Base-by-base conservation (phyloP, 352 stramenopile genomes). In the Phytopythium cucurbitacearum region DNA sequence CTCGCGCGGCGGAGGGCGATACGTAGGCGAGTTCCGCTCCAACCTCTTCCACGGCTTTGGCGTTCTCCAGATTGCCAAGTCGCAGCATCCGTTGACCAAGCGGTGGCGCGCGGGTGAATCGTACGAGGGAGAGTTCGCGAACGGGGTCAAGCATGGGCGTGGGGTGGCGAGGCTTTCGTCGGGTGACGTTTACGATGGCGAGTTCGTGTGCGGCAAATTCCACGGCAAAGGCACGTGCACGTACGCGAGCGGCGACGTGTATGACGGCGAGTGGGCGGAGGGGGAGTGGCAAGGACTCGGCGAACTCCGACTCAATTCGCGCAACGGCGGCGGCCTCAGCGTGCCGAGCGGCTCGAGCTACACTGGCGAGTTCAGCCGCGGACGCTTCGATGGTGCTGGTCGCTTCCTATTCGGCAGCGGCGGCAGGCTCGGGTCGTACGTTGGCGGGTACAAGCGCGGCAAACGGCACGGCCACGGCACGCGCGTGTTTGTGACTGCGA, bases 41-140 rank as follows among this genome's bases (percentile, higher is more conserved):
- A 72, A 82, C 38, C 58, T 86, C 34, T 91, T 78, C 47, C 62
- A 89, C 46, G 78, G 80, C 38, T 85, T 89, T 56, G 82, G 82
- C 1, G 32, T 88, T 9, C 52, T 90, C 32, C 68, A 62, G 33
- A 53, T 87, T 12, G 62, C 64, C 7, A 77, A 76, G 34, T 60
- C 48, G 5, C 76, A 89, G 38, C 78, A 91, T 32, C 72, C 78
- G 33, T 61, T 89, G 38, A 91, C 74, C 7, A 80, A 83, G 42
- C 64, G 76, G 16, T 91, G 80, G 80, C 42, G 71, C 9, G 55
- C 61, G 7, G 76, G 77, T 12, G 76, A 88, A 50, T 64, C 64
- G 37, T 92, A 88, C 58, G 80, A 92, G 44, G 80, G 82, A 5
- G 64, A 87, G 32, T 90, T 92, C 44, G 16, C 49, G 9, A 35